Evolutionary conservation across 2,329 filamentous ascomycete genomes (phyloP).

Genomic region (Dothideomycetes sp.): DNA sequence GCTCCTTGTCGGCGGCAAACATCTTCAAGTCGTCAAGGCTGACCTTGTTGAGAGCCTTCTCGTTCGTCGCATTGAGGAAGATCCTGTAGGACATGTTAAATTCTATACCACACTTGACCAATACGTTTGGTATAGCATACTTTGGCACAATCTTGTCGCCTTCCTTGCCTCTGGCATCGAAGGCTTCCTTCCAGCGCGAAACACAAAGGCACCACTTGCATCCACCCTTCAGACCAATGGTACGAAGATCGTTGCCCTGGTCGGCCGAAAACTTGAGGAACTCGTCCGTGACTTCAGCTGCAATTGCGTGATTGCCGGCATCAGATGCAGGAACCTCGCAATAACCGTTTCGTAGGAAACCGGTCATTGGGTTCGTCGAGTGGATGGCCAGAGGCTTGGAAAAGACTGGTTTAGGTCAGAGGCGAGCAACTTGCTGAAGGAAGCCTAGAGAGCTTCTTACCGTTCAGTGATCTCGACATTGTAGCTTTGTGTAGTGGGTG

Average conservation of each 20-base stretch:
- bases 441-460: slow-evolving; percentile 14
- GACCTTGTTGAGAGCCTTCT: slow-evolving; percentile 41
- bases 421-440: too few species aligned
- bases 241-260: slow-evolving; percentile 50
- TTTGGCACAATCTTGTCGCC: slow-evolving; percentile 39
- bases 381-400: slow-evolving; percentile 50
- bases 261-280: slow-evolving; percentile 54
- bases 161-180: slow-evolving; percentile 43
- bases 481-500: slow-evolving; percentile 16
- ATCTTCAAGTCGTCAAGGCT: slow-evolving; percentile 40
- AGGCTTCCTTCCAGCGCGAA: slow-evolving; percentile 45
- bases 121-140: slow-evolving; percentile 16
- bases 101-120: too few species aligned
- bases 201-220: slow-evolving; percentile 58
- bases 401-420: slow-evolving; percentile 42
- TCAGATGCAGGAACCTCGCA: slow-evolving; percentile 48
- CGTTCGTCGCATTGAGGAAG: slow-evolving; percentile 44
- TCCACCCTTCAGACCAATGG: slow-evolving; percentile 46
- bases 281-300: slow-evolving; percentile 48
- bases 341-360: slow-evolving; percentile 53
- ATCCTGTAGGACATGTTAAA: slow-evolving; percentile 30
- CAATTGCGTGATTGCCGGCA: slow-evolving; percentile 51
- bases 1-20: slow-evolving; percentile 39
- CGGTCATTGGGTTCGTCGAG: slow-evolving; percentile 50
- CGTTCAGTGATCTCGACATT: slow-evolving; percentile 30